A percentile compares a stretch with the other conserved stretches of the same genome.
Evolutionary conservation across 257 asterid species (phyloP).

Genomic region (Forsythia suspensa): DNA sequence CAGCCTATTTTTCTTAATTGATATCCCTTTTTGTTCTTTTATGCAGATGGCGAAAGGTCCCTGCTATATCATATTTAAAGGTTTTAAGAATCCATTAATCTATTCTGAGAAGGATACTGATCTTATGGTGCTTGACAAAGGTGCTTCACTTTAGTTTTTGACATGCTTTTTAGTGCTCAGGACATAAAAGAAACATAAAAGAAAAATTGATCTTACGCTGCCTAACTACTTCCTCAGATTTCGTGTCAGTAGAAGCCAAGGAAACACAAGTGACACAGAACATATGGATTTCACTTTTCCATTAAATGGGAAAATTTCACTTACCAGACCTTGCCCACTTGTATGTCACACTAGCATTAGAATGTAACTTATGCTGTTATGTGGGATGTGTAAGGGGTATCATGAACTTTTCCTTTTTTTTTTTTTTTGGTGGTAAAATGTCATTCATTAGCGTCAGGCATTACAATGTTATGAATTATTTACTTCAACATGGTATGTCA

Average conservation of each 20-base stretch:
- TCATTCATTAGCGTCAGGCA: conserved; percentile 8
- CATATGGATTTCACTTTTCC: conserved; percentile 5
- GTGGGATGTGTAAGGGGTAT: not conserved
- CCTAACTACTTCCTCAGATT: conserved; percentile 1
- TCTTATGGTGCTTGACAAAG: conserved; percentile 59
- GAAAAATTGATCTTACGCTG: conserved; percentile 4
- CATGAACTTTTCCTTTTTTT: conserved; percentile 5
- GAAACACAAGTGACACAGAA: conserved; percentile 8
- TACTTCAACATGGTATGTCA: not conserved
- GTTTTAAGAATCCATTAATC: conserved; percentile 52
- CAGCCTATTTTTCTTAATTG: not conserved
- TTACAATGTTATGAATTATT: conserved; percentile 8
- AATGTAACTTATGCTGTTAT: not conserved
- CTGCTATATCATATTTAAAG: conserved; percentile 62
- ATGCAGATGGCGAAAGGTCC: conserved; percentile 48
- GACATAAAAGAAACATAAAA: conserved; percentile 15
- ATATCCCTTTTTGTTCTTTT: not conserved
- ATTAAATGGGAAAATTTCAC: not conserved
- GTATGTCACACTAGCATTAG: not conserved
- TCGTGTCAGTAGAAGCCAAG: conserved; percentile 13
- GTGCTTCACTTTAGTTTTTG: conserved; percentile 36
- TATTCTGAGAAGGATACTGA: conserved; percentile 49
- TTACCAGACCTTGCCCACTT: not conserved
- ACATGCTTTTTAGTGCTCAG: not conserved
- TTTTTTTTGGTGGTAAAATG: conserved; percentile 3